These are phyloP conservation scores for Ustilago cynodontis DNA, from an alignment of 1,284 basidiomycete genomes.

Conservation along the genomic window DNA sequence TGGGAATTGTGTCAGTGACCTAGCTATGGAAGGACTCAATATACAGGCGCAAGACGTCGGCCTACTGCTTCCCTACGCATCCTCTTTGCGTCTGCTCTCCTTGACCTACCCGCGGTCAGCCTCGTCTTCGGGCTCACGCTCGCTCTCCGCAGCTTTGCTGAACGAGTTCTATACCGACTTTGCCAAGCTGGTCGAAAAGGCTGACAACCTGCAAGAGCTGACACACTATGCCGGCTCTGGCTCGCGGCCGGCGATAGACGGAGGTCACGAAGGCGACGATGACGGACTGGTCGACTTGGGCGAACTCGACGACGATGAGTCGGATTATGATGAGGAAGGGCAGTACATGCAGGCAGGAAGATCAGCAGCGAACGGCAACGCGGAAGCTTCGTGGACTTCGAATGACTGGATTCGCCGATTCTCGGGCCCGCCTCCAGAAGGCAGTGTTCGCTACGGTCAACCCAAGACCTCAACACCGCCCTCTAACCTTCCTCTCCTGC, in stretches of 20 bases:
- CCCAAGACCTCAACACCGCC: conserved; percentile 25
- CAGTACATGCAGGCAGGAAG: conserved; percentile 22
- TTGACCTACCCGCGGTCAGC: conserved; percentile 57
- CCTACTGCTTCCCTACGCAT: conserved; percentile 27
- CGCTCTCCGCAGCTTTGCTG: conserved; percentile 30
- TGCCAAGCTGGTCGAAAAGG: conserved; percentile 37
- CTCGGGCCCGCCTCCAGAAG: conserved; percentile 41
- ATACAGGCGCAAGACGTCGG: conserved; percentile 36
- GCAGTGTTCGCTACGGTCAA: conserved; percentile 42
- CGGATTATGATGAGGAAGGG: conserved; percentile 38
- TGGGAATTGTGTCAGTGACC: conserved; percentile 34
- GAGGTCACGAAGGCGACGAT: conserved; percentile 39
- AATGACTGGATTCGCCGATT: conserved; percentile 40
- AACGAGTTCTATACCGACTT: conserved; percentile 51
- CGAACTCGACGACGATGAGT: conserved; percentile 38
- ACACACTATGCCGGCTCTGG: conserved; percentile 57
- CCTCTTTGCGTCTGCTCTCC: conserved; percentile 35
- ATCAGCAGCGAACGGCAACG: not conserved
- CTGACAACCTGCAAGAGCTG: conserved; percentile 37
- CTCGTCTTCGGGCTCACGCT: conserved; percentile 38
- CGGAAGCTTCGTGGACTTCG: conserved; percentile 4
- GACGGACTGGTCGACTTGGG: conserved; percentile 48
- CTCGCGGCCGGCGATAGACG: conserved; percentile 42
- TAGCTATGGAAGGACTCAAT: conserved; percentile 62
- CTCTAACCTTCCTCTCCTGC: conserved; percentile 37